Evolutionary conservation across 2,329 filamentous ascomycete genomes (phyloP), one percentile per base, ranked within the genome.

Genomic region (Microcera coccophila): DNA sequence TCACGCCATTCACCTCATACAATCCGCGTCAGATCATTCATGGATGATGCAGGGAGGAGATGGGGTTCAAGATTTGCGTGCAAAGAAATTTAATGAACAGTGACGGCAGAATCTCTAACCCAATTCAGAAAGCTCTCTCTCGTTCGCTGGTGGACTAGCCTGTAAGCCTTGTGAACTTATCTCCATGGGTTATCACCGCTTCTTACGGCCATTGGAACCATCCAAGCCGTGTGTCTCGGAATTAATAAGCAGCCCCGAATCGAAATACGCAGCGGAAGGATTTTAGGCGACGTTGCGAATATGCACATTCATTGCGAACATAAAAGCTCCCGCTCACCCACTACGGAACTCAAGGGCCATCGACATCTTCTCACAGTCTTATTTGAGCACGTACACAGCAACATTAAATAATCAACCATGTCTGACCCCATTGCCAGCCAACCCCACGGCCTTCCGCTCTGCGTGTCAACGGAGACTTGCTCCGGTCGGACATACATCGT

Each of bases 401-500:
- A 17, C 7, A 32, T n/a, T 17, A 5, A 5, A 8, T n/a, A 32
- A 32, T n/a, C 11, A 35, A 9, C 10, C 33, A 32, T 32, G 29
- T 17, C 29, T 15, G 29, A 8, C 29, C 8, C 7, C 20, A 10
- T 35, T 19, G 9, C 15, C 33, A 20, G 8, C 8, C 33, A 35
- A 16, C 15, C 10, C 10, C 15, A 17, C 16, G 33, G 18, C 15
- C 33, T 35, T 35, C 33, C 33, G 16, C 33, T 35, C 33, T n/a
- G 20, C 16, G 18, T 35, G 16, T 35, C 33, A 5, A 20, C 5
- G 8, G 33, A 35, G 33, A 35, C 16, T 9, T 35, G 16, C 7
- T 15, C 20, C 9, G 36, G 36, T 7, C n/a, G 15, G 2, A 44
- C 41, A 14, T 44, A 39, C 42, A 63, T 72, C 33, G 54, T 73